Evolutionary conservation across 306 rosid genomes (phyloP).

Genomic region (Elaeagnus macrophylla): DNA sequence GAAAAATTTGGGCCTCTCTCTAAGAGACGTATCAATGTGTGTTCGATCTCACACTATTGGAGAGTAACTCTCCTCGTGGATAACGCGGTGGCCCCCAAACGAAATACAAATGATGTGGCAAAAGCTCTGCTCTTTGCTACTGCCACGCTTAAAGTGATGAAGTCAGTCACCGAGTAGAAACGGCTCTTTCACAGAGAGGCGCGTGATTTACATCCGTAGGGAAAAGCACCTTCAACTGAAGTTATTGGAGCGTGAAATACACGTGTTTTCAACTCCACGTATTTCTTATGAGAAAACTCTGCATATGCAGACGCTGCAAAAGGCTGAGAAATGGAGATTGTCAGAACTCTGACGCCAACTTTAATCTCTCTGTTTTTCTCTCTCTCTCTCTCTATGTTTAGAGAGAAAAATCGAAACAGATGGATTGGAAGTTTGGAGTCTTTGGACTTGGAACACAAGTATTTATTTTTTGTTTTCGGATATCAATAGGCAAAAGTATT

Average conservation of each 20-base stretch:
- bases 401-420: neutral
- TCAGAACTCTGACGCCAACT: conserved; percentile 43
- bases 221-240: neutral
- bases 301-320: neutral
- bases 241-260: neutral
- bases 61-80: conserved; percentile 1
- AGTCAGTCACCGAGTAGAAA: neutral
- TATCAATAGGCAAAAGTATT: no score
- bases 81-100: neutral
- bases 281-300: neutral
- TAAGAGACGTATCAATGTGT: no score
- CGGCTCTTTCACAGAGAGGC: neutral
- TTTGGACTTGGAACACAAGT: no score
- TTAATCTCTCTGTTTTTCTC: conserved; percentile 20
- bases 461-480: no score
- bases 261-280: conserved; percentile 5
- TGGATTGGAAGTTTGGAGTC: neutral
- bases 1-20: no score
- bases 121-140: neutral
- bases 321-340: conserved; percentile 22
- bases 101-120: neutral
- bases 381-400: neutral
- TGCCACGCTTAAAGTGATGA: conserved; percentile 2
- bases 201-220: conserved; percentile 14
- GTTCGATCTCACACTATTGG: no score